A percentile compares a stretch with the other conserved stretches of the same genome.
These are phyloP conservation scores for Agaricales sp. DNA, from an alignment of 1,284 basidiomycete genomes.

Conservation along the genomic window DNA sequence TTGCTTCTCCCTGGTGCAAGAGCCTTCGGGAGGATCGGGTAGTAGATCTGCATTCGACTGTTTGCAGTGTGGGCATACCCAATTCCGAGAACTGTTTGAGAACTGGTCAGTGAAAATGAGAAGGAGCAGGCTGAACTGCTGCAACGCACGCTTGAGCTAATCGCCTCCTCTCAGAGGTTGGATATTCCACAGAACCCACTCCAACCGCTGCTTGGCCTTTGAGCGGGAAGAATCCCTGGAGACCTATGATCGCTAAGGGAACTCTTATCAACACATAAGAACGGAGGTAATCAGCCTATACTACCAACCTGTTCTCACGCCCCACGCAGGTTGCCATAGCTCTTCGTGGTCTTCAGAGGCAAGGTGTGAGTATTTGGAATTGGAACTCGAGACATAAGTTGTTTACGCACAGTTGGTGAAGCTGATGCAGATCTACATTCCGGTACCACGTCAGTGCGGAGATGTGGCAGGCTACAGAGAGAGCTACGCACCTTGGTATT, in stretches of 20 bases:
- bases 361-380: conserved; percentile 12
- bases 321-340: conserved; percentile 97
- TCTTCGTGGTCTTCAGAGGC: conserved; percentile 66
- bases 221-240: conserved; percentile 87
- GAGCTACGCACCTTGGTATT: conserved; percentile 75
- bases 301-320: conserved; percentile 76
- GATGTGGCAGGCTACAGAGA: conserved; percentile 11
- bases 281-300: conserved; percentile 3
- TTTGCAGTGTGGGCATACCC: conserved; percentile 73
- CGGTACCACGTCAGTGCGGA: conserved; percentile 10
- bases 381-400: conserved; percentile 11
- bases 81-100: conserved; percentile 72
- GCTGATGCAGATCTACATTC: conserved; percentile 79
- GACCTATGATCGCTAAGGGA: conserved; percentile 70
- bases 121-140: conserved; percentile 6
- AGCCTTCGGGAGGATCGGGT: conserved; percentile 62
- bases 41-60: conserved; percentile 60
- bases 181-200: conserved; percentile 82
- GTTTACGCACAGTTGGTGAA: conserved; percentile 70
- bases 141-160: conserved; percentile 64
- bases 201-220: conserved; percentile 85
- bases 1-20: too few species aligned
- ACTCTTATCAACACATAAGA: conserved; percentile 8
- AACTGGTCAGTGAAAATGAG: conserved; percentile 4
- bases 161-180: conserved; percentile 68